Evolutionary conservation across 2,329 filamentous ascomycete genomes (phyloP).

Genomic region (Venturia effusa): DNA sequence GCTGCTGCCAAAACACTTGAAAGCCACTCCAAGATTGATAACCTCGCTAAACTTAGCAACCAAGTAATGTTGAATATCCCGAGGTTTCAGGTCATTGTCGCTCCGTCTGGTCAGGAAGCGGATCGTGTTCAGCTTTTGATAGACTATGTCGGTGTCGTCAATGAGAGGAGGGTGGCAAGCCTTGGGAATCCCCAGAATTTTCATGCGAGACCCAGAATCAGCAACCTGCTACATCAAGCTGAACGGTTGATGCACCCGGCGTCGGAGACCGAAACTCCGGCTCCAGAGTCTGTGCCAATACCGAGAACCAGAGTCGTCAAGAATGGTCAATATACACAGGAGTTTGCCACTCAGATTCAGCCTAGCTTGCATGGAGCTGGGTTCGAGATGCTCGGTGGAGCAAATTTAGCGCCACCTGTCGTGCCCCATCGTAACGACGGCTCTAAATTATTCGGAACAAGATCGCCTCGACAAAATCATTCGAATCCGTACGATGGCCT

Average conservation of each 20-base stretch:
- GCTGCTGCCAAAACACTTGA: background rate
- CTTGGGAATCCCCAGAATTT: background rate
- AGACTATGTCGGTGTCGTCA: background rate
- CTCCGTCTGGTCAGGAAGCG: background rate
- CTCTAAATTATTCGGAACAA: background rate
- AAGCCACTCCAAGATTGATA: background rate
- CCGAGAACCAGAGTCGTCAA: background rate
- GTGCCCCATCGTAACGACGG: slow-evolving; percentile 1
- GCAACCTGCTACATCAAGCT: background rate
- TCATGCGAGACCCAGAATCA: background rate
- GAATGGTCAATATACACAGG: background rate
- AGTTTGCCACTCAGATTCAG: slow-evolving; percentile 2
- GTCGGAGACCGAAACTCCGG: background rate
- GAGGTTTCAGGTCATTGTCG: background rate
- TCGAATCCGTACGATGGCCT: background rate
- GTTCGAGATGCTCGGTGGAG: background rate
- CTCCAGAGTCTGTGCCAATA: background rate
- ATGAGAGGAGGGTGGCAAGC: background rate
- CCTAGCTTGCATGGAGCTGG: background rate
- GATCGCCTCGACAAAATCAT: background rate
- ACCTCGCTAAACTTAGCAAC: background rate
- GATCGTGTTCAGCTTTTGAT: slow-evolving; percentile 6
- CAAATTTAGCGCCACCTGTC: background rate
- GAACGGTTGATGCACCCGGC: background rate
- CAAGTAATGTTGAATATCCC: background rate